Evolutionary conservation across 495 filamentous ascomycete genomes (phyloP).

Genomic region (Penicillium riverlandense): DNA sequence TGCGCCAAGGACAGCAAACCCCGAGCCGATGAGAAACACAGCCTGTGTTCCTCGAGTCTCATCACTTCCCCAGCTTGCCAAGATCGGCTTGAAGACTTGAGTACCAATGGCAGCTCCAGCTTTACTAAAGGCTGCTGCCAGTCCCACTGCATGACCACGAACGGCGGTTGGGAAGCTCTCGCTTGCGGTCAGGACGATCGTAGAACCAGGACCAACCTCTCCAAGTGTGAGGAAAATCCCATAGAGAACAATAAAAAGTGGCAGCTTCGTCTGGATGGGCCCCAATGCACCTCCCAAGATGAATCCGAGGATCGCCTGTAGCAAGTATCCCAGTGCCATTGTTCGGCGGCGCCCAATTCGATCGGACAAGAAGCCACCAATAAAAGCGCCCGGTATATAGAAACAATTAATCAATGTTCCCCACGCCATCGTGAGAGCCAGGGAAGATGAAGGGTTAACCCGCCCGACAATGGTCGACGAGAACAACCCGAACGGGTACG

Average conservation of each 20-base stretch:
- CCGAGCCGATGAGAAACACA: conserved; percentile 21
- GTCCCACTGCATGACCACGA: conserved; percentile 72
- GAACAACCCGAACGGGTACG: conserved; percentile 31
- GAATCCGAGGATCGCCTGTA: conserved; percentile 63
- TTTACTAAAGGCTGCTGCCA: conserved; percentile 72
- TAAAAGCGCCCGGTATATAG: conserved; percentile 68
- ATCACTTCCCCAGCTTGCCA: conserved; percentile 20
- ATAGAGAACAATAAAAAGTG: conserved; percentile 62
- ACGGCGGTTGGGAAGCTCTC: conserved; percentile 69
- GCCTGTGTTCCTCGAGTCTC: conserved; percentile 17
- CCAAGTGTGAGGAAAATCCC: conserved; percentile 66
- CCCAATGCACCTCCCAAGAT: conserved; percentile 61
- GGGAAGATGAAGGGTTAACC: conserved; percentile 27
- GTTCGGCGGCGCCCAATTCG: conserved; percentile 59
- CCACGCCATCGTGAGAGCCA: conserved; percentile 63
- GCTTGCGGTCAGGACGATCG: conserved; percentile 56
- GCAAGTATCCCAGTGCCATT: conserved; percentile 46
- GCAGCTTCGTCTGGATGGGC: conserved; percentile 49
- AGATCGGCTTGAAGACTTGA: conserved; percentile 49
- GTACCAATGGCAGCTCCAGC: conserved; percentile 78
- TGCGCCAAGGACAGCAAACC: conserved; percentile 18
- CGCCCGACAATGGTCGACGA: conserved; percentile 34
- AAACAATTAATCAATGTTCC: conserved; percentile 73
- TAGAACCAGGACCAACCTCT: conserved; percentile 73
- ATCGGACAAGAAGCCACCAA: conserved; percentile 62